Base-by-base conservation (phyloP, 352 stramenopile genomes). In the Phytophthora quininea region DNA sequence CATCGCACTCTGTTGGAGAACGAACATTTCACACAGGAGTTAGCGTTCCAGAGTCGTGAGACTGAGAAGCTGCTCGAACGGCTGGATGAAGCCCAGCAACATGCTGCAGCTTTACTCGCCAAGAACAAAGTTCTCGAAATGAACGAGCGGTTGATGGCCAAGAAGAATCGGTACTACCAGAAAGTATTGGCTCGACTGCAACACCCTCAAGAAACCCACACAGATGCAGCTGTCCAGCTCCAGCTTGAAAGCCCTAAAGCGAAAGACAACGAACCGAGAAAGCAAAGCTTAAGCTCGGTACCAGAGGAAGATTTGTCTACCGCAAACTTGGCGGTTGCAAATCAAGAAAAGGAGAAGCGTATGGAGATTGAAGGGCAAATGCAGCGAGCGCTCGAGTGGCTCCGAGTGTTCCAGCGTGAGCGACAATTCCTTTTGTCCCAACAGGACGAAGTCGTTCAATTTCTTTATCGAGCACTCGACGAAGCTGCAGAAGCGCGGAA, bases 1-100 rank as follows among this genome's bases (percentile, higher is more conserved):
- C 88, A 92, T 66, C 82, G 88, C 43, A 94, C 80, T 29, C 88
- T 93, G 73, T 74, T 92, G 55, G 88, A 96, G 54, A 93, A 92
- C 54, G 88, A 88, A 43, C 84, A 92, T 48, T 82, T 88, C 38
- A 86, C 88, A 15, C 77, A 90, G 1, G 84, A 96, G 50, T 47
- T 96, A 2, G 75, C 81, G 24, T 89, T 86, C 48, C 81, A 90
- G 55, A 92, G 82, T 67, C 77, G 78, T 10, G 84, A 95, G 63
- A 88, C 82, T 1, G 88, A 94, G 49, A 86, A 89, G 55, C 40
- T 94, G 5, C 51, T 93, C n/a, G 59, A 55, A n/a, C 64, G 75
- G 10, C 71, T 80, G 15, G 61, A 76, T 6, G 58, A 51, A 9
- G 47, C 91, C 1, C 84, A 93, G 49, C 62, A 73, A 5, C 73